phyloP scores from a whole-genome alignment of 2,329 filamentous ascomycete species.

The Colletotrichum truncatum region DNA sequence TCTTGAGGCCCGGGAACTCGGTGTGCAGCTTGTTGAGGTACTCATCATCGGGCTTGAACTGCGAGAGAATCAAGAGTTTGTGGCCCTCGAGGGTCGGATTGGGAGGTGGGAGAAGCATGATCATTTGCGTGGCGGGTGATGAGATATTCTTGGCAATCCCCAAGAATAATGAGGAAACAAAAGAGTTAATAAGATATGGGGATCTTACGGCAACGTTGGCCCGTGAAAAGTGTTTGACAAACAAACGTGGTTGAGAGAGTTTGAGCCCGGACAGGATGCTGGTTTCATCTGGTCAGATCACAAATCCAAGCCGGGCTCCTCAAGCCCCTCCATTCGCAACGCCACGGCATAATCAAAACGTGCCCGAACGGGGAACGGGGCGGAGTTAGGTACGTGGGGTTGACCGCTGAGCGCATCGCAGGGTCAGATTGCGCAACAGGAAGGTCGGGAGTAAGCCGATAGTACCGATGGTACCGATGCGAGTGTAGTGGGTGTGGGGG shows the following conservation, averaged over 20 bases:
- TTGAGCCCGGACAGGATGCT: not conserved
- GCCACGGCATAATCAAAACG: not conserved
- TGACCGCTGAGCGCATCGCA: slow-evolving; percentile 23
- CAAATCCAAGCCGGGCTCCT: not conserved
- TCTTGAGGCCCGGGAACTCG: slow-evolving; percentile 54
- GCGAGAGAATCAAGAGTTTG: slow-evolving; percentile 54
- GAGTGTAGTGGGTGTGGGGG: not conserved
- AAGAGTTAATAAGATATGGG: too few relatives aligned
- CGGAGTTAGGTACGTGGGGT: not conserved
- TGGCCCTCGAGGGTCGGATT: slow-evolving; percentile 46
- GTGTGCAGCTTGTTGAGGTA: slow-evolving; percentile 47
- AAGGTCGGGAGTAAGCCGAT: slow-evolving; percentile 22
- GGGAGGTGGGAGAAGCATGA: slow-evolving; percentile 25
- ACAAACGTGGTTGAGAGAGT: not conserved
- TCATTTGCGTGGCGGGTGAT: slow-evolving; percentile 1
- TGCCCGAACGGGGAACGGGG: not conserved
- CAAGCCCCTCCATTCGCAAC: not conserved
- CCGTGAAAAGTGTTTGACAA: too few relatives aligned
- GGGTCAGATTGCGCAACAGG: slow-evolving; percentile 27
- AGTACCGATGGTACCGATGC: too few relatives aligned
- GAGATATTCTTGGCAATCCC: too few relatives aligned
- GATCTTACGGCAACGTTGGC: too few relatives aligned
- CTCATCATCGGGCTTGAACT: slow-evolving; percentile 39
- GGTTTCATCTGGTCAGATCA: slow-evolving; percentile 5
- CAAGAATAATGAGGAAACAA: too few relatives aligned